A percentile compares a stretch with the other conserved stretches of the same genome.
These are phyloP conservation scores for Musa balbisiana DNA, from an alignment of 202 grass and related monocot genomes.

Conservation along the genomic window DNA sequence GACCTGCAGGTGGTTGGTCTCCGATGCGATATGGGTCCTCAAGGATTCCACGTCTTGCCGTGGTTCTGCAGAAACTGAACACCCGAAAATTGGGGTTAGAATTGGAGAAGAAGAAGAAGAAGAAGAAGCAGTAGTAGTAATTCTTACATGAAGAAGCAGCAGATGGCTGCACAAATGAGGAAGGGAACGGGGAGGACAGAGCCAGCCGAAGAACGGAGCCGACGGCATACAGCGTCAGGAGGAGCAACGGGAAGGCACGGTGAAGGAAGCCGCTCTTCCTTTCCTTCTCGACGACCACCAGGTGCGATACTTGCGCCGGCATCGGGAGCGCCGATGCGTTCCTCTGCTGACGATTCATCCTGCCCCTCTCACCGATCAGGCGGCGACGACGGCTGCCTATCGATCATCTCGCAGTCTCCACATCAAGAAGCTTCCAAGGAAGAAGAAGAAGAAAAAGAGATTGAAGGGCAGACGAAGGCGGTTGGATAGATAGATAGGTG, in stretches of 20 bases:
- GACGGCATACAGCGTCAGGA: slow-evolving; percentile 11
- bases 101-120: background rate
- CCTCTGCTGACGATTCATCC: slow-evolving; percentile 2
- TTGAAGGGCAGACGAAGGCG: background rate
- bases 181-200: background rate
- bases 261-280: slow-evolving; percentile 1
- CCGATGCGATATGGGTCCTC: slow-evolving; percentile 5
- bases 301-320: background rate
- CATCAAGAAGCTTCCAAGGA: background rate
- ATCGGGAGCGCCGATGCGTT: background rate
- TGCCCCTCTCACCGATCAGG: background rate
- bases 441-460: background rate
- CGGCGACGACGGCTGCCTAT: background rate
- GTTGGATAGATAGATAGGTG: background rate
- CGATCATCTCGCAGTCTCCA: too few species aligned
- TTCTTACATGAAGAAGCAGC: background rate
- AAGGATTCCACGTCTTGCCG: background rate
- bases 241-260: background rate
- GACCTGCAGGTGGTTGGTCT: slow-evolving; percentile 4
- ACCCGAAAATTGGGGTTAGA: background rate
- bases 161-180: background rate
- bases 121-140: background rate
- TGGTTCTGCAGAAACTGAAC: background rate
- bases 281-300: background rate
- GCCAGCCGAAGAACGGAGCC: slow-evolving; percentile 5